Base-by-base conservation (phyloP, 176 grass and related monocot genomes). In the Musa beccarii region DNA sequence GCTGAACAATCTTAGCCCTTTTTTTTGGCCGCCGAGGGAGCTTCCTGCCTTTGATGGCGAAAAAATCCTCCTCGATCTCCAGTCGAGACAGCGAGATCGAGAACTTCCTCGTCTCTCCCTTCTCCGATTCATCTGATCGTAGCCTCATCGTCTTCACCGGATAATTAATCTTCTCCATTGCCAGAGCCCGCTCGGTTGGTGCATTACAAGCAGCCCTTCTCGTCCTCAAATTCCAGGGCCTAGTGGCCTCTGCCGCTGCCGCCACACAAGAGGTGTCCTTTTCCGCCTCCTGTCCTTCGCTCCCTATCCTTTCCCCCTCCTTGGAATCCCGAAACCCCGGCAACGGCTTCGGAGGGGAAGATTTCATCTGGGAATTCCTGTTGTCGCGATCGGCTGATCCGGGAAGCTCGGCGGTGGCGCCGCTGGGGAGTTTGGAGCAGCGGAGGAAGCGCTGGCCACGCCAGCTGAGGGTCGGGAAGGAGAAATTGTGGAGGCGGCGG, bases 1-100 rank as follows among this genome's bases (percentile, higher is more conserved):
- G 81, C 75, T 90, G 88, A 59, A 90, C 61, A 1, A 54, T 12
- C 66, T 82, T 84, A 1, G 79, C 53, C 25, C 79, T 84, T 84
- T 86, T 90, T 81, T 84, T 90, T 61, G 88, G 81, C 43, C 88
- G 79, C 51, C 88, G 87, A 12, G 87, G 87, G 51, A 84, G 87
- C 0, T 84, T 81, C 12, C 75, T 76, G 6, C 84, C 84, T 15
- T 82, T 84, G 61, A 87, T 79, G 23, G 63, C 70, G 51, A 34
- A 43, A 71, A 86, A 87, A 51, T 90, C 88, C 62, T 81, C 66
- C 11, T 76, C 84, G 59, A 87, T 82, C 79, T 90, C 88, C 66
- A 79, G 69, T 72, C 75, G 83, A 68, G 88, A 84, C 14, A 90
- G 84, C 49, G 74, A 49, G 81, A 87, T 1, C 71, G 72, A 79